A percentile compares a stretch with the other conserved stretches of the same genome.
Evolutionary conservation across 2,329 filamentous ascomycete species (phyloP).

Genomic region (Penicillium janthinellum): DNA sequence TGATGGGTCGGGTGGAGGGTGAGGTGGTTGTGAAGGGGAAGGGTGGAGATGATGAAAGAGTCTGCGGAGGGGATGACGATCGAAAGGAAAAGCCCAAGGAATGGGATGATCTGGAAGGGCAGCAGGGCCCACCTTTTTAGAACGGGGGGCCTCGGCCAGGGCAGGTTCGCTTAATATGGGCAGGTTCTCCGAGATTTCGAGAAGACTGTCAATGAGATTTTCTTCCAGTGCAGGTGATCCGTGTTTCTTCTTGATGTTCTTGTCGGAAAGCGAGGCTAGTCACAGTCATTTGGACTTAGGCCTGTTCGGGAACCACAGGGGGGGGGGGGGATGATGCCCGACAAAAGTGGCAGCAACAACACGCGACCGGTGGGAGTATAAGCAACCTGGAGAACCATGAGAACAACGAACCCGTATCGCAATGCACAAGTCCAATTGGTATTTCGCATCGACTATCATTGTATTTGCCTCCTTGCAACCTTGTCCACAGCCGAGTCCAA

Average conservation of each 20-base stretch:
- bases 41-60: slow-evolving; percentile 30
- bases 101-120: slow-evolving; percentile 13
- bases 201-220: not conserved
- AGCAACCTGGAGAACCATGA: too few species aligned
- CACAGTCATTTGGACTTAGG: too few species aligned
- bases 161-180: not conserved
- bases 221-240: not conserved
- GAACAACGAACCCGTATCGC: not conserved
- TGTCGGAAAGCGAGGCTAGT: not conserved
- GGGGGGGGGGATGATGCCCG: not conserved
- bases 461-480: not conserved
- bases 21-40: slow-evolving; percentile 14
- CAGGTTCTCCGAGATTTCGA: not conserved
- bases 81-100: slow-evolving; percentile 13
- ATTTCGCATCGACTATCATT: not conserved
- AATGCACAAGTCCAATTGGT: not conserved
- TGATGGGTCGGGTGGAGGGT: slow-evolving; percentile 17
- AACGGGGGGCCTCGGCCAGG: slow-evolving; percentile 2
- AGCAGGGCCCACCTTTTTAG: not conserved
- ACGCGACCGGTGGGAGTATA: not conserved
- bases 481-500: not conserved
- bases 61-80: slow-evolving; percentile 30
- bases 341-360: not conserved
- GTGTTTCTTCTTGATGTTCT: not conserved
- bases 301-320: not conserved